phyloP scores from a whole-genome alignment of 495 filamentous ascomycete species.

The Copromyces sp. region DNA sequence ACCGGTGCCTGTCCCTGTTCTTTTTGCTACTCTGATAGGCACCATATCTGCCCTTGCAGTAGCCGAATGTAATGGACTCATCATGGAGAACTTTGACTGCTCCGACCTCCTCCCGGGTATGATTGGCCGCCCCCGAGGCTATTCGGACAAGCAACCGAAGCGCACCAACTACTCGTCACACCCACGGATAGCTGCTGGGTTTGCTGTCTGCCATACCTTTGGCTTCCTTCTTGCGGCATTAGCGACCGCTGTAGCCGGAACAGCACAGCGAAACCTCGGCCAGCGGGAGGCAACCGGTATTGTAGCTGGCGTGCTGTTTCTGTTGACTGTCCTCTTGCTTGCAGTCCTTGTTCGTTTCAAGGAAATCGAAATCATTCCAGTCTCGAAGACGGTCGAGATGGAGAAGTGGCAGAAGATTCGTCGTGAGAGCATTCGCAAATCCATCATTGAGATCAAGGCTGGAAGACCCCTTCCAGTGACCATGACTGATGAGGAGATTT shows the following conservation, averaged over 20 bases:
- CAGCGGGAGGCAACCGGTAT: slow-evolving; percentile 54
- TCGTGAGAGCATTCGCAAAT: slow-evolving; percentile 24
- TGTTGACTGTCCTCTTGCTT: slow-evolving; percentile 52
- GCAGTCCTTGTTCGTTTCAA: slow-evolving; percentile 51
- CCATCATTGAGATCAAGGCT: neutral
- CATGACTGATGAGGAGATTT: slow-evolving; percentile 45
- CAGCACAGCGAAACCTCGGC: slow-evolving; percentile 50
- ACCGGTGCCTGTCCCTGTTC: slow-evolving; percentile 49
- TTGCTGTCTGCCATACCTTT: slow-evolving; percentile 56
- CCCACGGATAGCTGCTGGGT: slow-evolving; percentile 59
- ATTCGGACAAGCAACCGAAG: slow-evolving; percentile 39
- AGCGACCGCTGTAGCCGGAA: slow-evolving; percentile 52
- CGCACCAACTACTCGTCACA: slow-evolving; percentile 58
- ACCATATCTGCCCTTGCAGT: slow-evolving; percentile 63
- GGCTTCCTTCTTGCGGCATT: slow-evolving; percentile 56
- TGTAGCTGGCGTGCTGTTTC: slow-evolving; percentile 50
- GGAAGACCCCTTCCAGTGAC: slow-evolving; percentile 15
- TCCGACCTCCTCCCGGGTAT: slow-evolving; percentile 57
- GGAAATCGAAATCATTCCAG: slow-evolving; percentile 54
- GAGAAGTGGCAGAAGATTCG: slow-evolving; percentile 37
- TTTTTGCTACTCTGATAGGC: slow-evolving; percentile 56
- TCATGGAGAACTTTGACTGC: slow-evolving; percentile 75
- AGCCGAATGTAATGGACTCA: slow-evolving; percentile 61
- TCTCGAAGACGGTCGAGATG: slow-evolving; percentile 41
- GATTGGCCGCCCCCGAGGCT: slow-evolving; percentile 43